phyloP scores from a whole-genome alignment of 2,329 filamentous ascomycete genomes.

The Epichloe glyceriae region DNA sequence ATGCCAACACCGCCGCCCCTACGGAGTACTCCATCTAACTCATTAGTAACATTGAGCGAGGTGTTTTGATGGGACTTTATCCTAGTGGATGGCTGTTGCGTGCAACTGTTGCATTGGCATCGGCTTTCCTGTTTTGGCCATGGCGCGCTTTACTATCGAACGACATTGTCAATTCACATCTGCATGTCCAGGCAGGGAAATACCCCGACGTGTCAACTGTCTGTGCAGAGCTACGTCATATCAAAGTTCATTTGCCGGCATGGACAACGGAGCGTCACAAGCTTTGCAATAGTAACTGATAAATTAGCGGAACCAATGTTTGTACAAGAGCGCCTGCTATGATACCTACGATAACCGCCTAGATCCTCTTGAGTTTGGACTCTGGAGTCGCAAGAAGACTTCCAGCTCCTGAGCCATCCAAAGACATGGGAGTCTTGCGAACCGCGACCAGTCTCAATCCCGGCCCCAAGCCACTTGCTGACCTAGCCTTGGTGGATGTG shows the following conservation, averaged over 20 bases:
- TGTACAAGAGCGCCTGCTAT: too few relatives aligned
- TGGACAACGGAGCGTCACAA: too few relatives aligned
- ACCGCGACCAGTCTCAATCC: background rate
- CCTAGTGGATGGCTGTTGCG: background rate
- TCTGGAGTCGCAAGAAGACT: too few relatives aligned
- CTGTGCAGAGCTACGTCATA: background rate
- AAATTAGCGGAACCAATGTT: too few relatives aligned
- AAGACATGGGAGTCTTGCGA: too few relatives aligned
- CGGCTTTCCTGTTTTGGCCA: slow-evolving; percentile 3
- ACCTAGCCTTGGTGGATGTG: slow-evolving; percentile 10
- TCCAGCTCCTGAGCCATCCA: too few relatives aligned
- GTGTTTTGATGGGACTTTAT: background rate
- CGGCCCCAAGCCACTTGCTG: slow-evolving; percentile 12
- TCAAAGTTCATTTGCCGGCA: background rate
- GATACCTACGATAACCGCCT: too few relatives aligned
- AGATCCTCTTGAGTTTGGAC: too few relatives aligned
- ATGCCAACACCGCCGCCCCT: background rate
- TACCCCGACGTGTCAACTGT: background rate
- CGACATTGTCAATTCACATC: background rate
- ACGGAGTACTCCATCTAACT: background rate
- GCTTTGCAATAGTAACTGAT: too few relatives aligned
- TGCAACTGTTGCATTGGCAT: background rate
- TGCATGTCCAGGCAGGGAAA: background rate
- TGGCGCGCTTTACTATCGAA: background rate
- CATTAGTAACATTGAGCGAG: background rate